Evolutionary conservation across 2,329 filamentous ascomycete genomes (phyloP).

Genomic region (Ophiostoma pallidulum): DNA sequence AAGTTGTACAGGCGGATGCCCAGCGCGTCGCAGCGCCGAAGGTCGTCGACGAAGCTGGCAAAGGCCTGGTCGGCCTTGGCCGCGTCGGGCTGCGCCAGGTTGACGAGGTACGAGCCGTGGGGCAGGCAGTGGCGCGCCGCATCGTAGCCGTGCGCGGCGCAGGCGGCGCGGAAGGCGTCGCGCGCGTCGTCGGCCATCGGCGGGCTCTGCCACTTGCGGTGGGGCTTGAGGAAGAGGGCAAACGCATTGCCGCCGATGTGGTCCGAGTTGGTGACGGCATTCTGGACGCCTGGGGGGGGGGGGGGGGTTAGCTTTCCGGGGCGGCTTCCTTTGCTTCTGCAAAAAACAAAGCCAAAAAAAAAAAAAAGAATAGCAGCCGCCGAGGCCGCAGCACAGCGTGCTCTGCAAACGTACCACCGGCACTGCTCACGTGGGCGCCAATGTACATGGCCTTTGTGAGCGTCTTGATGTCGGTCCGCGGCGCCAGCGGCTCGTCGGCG

Average conservation of each 20-base stretch:
- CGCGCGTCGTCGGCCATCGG: conserved; percentile 59
- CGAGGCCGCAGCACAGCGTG: too few relatives aligned
- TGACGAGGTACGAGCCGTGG: conserved; percentile 93
- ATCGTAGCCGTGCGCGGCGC: conserved; percentile 62
- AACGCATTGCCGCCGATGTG: conserved; percentile 88
- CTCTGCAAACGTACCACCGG: conserved; percentile 68
- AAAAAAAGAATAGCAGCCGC: not conserved
- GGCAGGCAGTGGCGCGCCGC: conserved; percentile 67
- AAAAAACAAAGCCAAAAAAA: not conserved
- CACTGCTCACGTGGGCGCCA: conserved; percentile 83
- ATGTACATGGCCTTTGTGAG: conserved; percentile 68
- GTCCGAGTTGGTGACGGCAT: conserved; percentile 67
- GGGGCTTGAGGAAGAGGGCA: conserved; percentile 90
- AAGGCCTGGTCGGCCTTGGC: conserved; percentile 81
- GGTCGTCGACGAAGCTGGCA: conserved; percentile 74
- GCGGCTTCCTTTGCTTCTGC: too few relatives aligned
- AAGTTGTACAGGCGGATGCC: conserved; percentile 96
- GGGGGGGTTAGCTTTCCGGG: too few relatives aligned
- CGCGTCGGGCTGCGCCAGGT: conserved; percentile 76
- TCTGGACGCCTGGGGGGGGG: conserved; percentile 62
- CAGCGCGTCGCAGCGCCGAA: conserved; percentile 73
- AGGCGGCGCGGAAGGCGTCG: conserved; percentile 59
- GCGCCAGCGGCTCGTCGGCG: conserved; percentile 50
- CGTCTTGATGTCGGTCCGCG: conserved; percentile 53
- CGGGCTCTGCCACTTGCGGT: conserved; percentile 88